Evolutionary conservation across 306 rosid species (phyloP), one percentile per base, ranked within the genome.

Genomic region (Cicer cuneatum): DNA sequence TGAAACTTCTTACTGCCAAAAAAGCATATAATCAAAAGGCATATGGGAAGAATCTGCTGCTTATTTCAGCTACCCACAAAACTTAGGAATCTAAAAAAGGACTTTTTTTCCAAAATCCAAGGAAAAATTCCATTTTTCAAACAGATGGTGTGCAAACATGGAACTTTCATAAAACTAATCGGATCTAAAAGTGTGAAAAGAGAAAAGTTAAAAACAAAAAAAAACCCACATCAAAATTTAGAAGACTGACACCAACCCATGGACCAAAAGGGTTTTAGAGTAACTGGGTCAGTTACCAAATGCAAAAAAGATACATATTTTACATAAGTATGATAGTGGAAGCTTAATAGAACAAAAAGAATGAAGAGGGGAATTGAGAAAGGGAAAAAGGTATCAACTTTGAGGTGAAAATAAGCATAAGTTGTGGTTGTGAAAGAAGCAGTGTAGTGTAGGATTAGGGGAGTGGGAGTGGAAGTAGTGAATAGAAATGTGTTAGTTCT

Each of bases 81-180:
- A 78, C 46, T 14, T 53, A 66, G 73, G 88, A 89, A 88, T 85
- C 88, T 65, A 52, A 37, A 70, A 88, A 83, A 79, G 63, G 66
- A 52, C 35, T 18, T 10, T 45, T 74, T 74, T 74, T 87, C 78
- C 85, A 73, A 82, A 77, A 54, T 71, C 58, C 75, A 75, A 83
- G 88, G 82, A 75, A 85, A 85, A 54, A 82, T 46, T 63, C 74
- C 51, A 77, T 38, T 21, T 57, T 41, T 13, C 47, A 29, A 52
- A 65, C 60, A 76, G 77, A 81, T 73, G 82, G 77, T 70, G 53
- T 68, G 69, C 15, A 66, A 81, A 84, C 65, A 74, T 80, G 65
- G 83, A 84, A 69, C 80, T 89, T 85, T 29, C 12, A 47, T 58
- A 60, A 73, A 74, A 71, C 46, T 71, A 74, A 15, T 59, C 82